phyloP scores from a whole-genome alignment of 2,329 filamentous ascomycete species.

The Drechslerella coelobrocha region DNA sequence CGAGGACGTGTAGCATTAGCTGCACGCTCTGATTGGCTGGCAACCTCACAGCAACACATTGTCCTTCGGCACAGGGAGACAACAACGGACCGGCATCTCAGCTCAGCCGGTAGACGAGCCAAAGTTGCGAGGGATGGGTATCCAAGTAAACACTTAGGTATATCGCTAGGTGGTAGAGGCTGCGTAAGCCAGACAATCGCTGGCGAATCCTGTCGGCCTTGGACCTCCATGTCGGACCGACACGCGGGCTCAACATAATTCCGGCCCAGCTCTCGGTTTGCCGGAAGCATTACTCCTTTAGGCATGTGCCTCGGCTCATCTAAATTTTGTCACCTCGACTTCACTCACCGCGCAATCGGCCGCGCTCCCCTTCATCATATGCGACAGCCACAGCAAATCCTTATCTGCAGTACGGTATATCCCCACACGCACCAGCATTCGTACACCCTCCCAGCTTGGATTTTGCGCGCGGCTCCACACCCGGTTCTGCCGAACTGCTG shows the following conservation, averaged over 20 bases:
- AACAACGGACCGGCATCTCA: not conserved
- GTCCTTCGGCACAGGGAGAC: too few species aligned
- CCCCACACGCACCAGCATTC: not conserved
- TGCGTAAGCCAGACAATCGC: too few species aligned
- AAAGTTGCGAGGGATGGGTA: not conserved
- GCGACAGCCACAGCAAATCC: not conserved
- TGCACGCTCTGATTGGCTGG: slow-evolving; percentile 13
- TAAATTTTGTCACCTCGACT: slow-evolving; percentile 22
- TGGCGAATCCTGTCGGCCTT: too few species aligned
- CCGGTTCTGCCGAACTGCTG: slow-evolving; percentile 27
- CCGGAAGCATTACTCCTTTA: slow-evolving; percentile 24
- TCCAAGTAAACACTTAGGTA: too few species aligned
- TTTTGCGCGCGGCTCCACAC: slow-evolving; percentile 22
- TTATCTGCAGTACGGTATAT: not conserved
- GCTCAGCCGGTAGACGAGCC: not conserved
- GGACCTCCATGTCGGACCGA: not conserved
- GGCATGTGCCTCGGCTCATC: slow-evolving; percentile 45
- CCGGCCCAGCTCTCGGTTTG: not conserved
- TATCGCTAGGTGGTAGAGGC: too few species aligned
- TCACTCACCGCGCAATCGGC: not conserved
- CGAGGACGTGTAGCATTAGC: slow-evolving; percentile 12
- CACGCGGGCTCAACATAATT: not conserved
- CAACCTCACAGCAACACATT: slow-evolving; percentile 19
- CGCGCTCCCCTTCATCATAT: too few species aligned
- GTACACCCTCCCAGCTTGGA: slow-evolving; percentile 26